Base-by-base conservation (phyloP, 2,329 filamentous ascomycete genomes). In the Fusarium ramigenum region DNA sequence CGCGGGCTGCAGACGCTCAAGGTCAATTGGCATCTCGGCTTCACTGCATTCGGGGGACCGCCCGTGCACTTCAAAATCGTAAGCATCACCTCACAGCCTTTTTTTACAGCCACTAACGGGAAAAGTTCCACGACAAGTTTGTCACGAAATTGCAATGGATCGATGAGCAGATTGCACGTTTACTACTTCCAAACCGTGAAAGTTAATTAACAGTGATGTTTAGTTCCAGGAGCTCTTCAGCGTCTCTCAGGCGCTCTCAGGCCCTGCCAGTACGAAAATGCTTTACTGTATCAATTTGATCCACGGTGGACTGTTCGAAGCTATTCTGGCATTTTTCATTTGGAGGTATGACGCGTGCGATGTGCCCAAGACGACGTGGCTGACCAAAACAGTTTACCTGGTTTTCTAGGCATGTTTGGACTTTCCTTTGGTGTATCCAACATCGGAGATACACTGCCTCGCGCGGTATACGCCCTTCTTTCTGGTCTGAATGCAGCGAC, bases 181-280 rank as follows among this genome's bases (percentile, higher is more conserved):
- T 9, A 2, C 32, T 2, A 32, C 25, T 21, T 12, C 1, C 10
- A 6, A 37, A 6, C 11, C 3, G 7, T n/a, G 12, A 42, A 21
- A n/a, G 21, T 8, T 12, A 6, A 42, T 16, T n/a, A 10, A 7
- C 10, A 16, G 6, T 5, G 7, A n/a, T 14, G 7, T 7, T 7
- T 50, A 92, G 89, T 93, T 91, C 80, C 90, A 93, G 79, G 92
- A 94, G 76, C 85, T 94, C 0, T 94, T 94, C 79, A 91, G 89
- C 32, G 82, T 94, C 50, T 89, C 87, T 23, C 92, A 94, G 81
- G 89, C 90, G 3, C 84, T 93, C 5, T 90, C 89, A 0, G 92
- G 92, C 0, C 92, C 92, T 0, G 92, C 75, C 0, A 92, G 89
- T 70, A 93, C 92, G 4, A 94, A 94, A 78, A 92, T 94, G 88